Percentiles rank a stretch among this genome's conserved stretches.
phyloP scores from a whole-genome alignment of 1,284 basidiomycete genomes.

The Ustilago hordei region DNA sequence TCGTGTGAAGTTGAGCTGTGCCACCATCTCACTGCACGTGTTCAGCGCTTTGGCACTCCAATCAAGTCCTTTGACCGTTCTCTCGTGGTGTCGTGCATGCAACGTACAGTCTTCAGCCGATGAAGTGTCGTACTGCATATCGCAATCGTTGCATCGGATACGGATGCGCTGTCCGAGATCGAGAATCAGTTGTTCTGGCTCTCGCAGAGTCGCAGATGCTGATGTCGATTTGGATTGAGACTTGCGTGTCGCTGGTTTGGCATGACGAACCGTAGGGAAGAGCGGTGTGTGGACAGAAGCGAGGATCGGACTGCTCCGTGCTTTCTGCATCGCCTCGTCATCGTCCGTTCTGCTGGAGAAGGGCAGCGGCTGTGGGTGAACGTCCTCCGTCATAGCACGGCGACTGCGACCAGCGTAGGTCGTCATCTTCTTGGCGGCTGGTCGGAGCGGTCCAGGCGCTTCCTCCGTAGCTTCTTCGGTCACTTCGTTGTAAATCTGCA shows the following conservation, averaged over 20 bases:
- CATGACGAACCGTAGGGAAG: constrained; percentile 19
- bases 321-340: constrained; percentile 26
- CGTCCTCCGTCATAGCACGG: constrained; percentile 40
- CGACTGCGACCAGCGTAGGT: constrained; percentile 43
- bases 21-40: constrained; percentile 35
- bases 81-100: constrained; percentile 58
- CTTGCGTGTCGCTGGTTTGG: constrained; percentile 22
- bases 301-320: constrained; percentile 35
- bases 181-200: constrained; percentile 58
- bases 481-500: neutral
- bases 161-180: constrained; percentile 61
- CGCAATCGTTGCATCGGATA: constrained; percentile 53
- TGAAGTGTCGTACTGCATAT: constrained; percentile 62
- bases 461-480: neutral
- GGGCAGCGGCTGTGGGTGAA: constrained; percentile 3
- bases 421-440: constrained; percentile 30
- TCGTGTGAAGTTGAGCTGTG: constrained; percentile 14
- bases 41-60: constrained; percentile 53
- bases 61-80: constrained; percentile 52
- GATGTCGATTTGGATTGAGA: constrained; percentile 13
- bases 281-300: constrained; percentile 18
- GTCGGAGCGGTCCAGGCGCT: constrained; percentile 8
- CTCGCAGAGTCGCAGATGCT: constrained; percentile 2
- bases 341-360: constrained; percentile 4
- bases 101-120: constrained; percentile 53